Percentiles rank a stretch among this genome's conserved stretches.
Conservation (phyloP, 257 asterid genomes). For the Lithospermum erythrorhizon region DNA sequence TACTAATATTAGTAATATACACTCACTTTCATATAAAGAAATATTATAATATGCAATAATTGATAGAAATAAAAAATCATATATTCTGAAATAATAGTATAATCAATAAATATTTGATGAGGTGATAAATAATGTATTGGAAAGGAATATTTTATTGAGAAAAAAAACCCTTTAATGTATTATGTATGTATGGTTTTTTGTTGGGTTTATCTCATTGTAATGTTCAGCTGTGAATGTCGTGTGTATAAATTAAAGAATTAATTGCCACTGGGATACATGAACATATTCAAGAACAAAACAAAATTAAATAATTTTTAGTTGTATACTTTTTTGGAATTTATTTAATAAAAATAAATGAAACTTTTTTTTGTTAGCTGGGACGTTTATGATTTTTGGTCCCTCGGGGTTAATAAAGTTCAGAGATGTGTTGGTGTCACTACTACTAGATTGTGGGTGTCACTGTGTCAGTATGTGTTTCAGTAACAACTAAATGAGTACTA, state of each 20-base stretch:
- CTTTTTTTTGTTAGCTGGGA: no score
- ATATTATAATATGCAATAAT: background rate
- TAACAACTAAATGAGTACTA: no score
- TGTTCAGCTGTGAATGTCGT: constrained; percentile 21
- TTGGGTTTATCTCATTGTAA: constrained; percentile 8
- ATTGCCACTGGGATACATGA: constrained; percentile 23
- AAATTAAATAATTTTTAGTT: background rate
- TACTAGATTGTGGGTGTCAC: no score
- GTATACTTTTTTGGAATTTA: background rate
- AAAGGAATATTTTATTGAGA: constrained; percentile 62
- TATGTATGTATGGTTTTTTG: constrained; percentile 24
- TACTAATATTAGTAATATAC: background rate
- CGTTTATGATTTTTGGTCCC: no score
- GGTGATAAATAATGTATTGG: constrained; percentile 7
- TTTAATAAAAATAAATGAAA: background rate
- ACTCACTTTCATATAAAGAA: constrained; percentile 8
- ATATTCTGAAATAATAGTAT: no score
- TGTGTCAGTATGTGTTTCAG: no score
- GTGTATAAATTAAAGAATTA: constrained; percentile 36
- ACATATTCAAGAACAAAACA: constrained; percentile 37
- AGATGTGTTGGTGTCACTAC: no score
- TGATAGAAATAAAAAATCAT: no score
- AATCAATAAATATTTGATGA: no score
- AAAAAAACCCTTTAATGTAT: constrained; percentile 22
- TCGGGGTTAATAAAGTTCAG: no score